Percentiles rank a stretch among this genome's conserved stretches.
Evolutionary conservation across 495 filamentous ascomycete species (phyloP).

Genomic region (Annulohypoxylon stygium): DNA sequence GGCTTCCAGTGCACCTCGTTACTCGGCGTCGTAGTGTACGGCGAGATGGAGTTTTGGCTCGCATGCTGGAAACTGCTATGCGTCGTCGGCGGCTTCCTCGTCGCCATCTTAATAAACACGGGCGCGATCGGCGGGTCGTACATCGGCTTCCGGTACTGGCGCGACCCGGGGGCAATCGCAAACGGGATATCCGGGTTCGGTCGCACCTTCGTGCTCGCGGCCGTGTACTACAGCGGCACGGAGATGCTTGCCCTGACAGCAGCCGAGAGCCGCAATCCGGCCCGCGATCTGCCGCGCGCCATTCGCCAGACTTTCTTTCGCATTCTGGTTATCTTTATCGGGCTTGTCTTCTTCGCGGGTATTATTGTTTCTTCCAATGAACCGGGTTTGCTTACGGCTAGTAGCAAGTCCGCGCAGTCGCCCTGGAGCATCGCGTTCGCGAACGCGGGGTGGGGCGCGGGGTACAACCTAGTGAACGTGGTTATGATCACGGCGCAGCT

Average conservation of each 20-base stretch:
- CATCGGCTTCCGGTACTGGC: slow-evolving; percentile 73
- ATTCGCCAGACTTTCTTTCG: slow-evolving; percentile 74
- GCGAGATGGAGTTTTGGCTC: slow-evolving; percentile 65
- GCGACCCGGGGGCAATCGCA: slow-evolving; percentile 72
- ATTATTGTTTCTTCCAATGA: slow-evolving; percentile 68
- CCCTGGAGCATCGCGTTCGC: slow-evolving; percentile 69
- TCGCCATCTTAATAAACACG: slow-evolving; percentile 61
- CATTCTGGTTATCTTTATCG: slow-evolving; percentile 74
- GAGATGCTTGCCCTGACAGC: slow-evolving; percentile 80
- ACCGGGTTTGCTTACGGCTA: slow-evolving; percentile 61
- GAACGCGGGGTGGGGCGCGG: slow-evolving; percentile 69
- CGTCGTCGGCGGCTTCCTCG: slow-evolving; percentile 62
- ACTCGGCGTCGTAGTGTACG: slow-evolving; percentile 60
- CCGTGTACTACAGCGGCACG: slow-evolving; percentile 79
- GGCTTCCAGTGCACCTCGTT: slow-evolving; percentile 58
- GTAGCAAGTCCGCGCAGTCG: slow-evolving; percentile 66
- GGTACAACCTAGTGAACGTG: slow-evolving; percentile 77
- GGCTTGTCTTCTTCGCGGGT: slow-evolving; percentile 74
- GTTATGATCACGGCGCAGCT: slow-evolving; percentile 74
- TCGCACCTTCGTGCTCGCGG: slow-evolving; percentile 74
- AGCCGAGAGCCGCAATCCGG: slow-evolving; percentile 75
- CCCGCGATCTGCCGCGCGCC: slow-evolving; percentile 72
- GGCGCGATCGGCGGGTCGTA: slow-evolving; percentile 54
- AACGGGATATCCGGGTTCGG: slow-evolving; percentile 72
- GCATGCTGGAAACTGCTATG: slow-evolving; percentile 58